These are phyloP conservation scores for Microascus cirrosus DNA, from an alignment of 2,329 filamentous ascomycete species.

Conservation along the genomic window DNA sequence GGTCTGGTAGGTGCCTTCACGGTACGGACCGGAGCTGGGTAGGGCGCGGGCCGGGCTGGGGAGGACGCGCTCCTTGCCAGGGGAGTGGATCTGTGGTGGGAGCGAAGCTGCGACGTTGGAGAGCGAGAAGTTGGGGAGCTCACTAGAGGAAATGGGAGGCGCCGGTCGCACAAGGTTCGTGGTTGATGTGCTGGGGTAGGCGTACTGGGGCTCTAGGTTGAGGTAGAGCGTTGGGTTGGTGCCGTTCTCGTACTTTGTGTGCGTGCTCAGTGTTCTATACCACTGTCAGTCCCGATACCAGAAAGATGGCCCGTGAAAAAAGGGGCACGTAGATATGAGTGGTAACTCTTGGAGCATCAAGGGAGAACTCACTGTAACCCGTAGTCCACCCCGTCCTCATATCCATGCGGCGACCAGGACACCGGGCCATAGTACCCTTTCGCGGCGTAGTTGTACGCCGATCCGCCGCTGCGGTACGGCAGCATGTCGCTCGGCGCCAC, in stretches of 20 bases:
- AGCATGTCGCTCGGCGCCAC: conserved; percentile 2
- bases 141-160: conserved; percentile 10
- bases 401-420: conserved; percentile 24
- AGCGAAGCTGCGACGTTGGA: conserved; percentile 28
- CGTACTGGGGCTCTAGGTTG: conserved; percentile 20
- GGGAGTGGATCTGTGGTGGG: conserved; percentile 15
- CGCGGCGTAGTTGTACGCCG: conserved; percentile 17
- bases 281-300: background rate
- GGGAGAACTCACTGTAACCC: conserved; percentile 20
- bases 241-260: conserved; percentile 15
- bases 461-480: conserved; percentile 8
- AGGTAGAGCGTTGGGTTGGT: conserved; percentile 18
- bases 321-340: background rate
- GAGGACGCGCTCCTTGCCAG: conserved; percentile 16
- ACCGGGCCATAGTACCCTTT: conserved; percentile 22
- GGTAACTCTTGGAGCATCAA: conserved; percentile 1
- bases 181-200: conserved; percentile 15
- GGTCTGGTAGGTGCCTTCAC: background rate
- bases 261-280: background rate
- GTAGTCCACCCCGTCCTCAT: conserved; percentile 27
- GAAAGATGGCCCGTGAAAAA: background rate
- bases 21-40: background rate
- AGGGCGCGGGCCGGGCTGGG: background rate
- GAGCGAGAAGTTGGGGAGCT: conserved; percentile 26
- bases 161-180: conserved; percentile 21